Base-by-base conservation (phyloP, 345 rosid species). In the Linum lewisii region DNA sequence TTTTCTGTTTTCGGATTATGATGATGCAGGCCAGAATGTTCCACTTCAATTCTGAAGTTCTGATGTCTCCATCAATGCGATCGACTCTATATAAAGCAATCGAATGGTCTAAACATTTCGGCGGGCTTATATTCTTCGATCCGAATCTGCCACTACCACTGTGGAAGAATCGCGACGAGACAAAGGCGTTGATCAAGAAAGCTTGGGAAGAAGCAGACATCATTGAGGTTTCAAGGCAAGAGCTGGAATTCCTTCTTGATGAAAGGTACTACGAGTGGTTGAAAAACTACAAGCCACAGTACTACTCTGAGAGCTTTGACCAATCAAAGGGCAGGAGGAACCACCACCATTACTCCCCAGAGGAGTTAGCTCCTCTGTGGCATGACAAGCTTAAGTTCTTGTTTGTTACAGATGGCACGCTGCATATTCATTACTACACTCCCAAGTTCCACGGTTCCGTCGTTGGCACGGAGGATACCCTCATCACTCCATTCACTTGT, bases 331-430 rank as follows among this genome's bases (percentile, higher is more conserved):
- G 82, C 60, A 54, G 86, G 61, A 75, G 89, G 51, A 72, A 82
- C 72, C 83, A 67, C 73, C 80, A 92, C 72, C 98, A 83, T 74
- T 86, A 88, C 59, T 80, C 82, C 11, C 87, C 70, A 0, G 95
- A 88, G 65, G 96, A 88, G 60, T 75, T 88, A 62, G 70, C 90
- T 45, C 85, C 95, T 0, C 65, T 92, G 75, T 86, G 93, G 96
- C 98, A 88, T 26, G 85, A 88, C 32, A 65, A 74, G 38, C 82
- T 92, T 23, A 92, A 92, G 68, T 69, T 80, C 51, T 69, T 92
- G 75, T 73, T 86, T 54, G 98, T 88, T 66, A 84, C 96, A 7
- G 95, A 92, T 77, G 98, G 96, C 64, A 92, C 98, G 0, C 76
- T 83, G 2, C 69, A 88, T 68, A 79, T 88, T 37, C 98, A 88